Conservation (phyloP, 75 land plant genomes). For the Picea sitchensis region DNA sequence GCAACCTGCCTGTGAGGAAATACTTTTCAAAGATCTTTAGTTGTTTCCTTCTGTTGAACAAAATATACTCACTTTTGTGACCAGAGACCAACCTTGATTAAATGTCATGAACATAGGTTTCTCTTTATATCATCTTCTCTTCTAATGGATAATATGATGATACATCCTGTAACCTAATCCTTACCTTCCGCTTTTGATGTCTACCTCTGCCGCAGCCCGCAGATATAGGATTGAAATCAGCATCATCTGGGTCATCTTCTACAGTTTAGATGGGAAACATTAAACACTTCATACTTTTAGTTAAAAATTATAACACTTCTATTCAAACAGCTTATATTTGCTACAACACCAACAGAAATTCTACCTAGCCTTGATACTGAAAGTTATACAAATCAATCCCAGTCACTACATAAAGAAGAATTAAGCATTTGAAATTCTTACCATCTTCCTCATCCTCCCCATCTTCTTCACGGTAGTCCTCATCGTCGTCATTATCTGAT, state of each 20-base stretch:
- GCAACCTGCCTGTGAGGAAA: too few species aligned
- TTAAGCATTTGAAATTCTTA: background rate
- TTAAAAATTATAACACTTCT: conserved; percentile 7
- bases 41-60: too few species aligned
- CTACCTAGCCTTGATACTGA: background rate
- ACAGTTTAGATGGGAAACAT: conserved; percentile 27
- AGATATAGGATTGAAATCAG: conserved; percentile 80
- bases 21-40: too few species aligned
- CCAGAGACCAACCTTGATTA: too few species aligned
- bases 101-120: background rate
- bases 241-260: conserved; percentile 96
- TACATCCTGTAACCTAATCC: background rate
- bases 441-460: conserved; percentile 37
- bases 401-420: background rate
- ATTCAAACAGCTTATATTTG: background rate
- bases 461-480: conserved; percentile 39
- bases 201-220: conserved; percentile 23
- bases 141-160: conserved; percentile 1
- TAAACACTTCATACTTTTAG: background rate
- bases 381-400: background rate
- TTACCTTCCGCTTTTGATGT: conserved; percentile 11
- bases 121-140: background rate
- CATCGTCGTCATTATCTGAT: conserved; percentile 33
- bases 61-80: too few species aligned
- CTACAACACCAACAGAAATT: background rate